Evolutionary conservation across 2,329 filamentous ascomycete genomes (phyloP), one percentile per base, ranked within the genome.

Genomic region (Saccharata proteae): DNA sequence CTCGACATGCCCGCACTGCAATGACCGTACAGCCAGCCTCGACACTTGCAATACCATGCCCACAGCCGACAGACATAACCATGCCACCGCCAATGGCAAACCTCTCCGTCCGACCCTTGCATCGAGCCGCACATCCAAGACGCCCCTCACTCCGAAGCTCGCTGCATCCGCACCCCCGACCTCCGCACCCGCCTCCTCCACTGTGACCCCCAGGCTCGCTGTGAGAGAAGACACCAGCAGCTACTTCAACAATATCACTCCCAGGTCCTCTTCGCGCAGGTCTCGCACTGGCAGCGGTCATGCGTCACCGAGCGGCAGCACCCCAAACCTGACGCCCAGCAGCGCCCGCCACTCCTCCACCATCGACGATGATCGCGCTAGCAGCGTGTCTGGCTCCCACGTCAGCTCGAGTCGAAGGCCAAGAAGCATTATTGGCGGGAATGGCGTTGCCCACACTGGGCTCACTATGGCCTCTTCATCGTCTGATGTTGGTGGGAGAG

Each of bases 191-290:
- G 46, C 41, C 14, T 49, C 47, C 55, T 46, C 45, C 37, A 42
- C 48, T n/a, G 43, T 48, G 32, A 37, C 46, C 34, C 49, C 38
- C 47, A 51, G 38, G 45, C 50, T 43, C 46, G 51, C 46, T 43
- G 46, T 33, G 30, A 48, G 44, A 37, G 72, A 78, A 30, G 67
- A 72, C 38, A 48, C 65, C 26, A 66, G 69, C 29, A 48, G 69
- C 30, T 71, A 71, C 43, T 57, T 84, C 26, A 73, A 55, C 54
- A 85, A 82, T 51, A 62, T 85, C 49, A 92, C 85, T 3, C 82
- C 84, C 30, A 74, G 85, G 41, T 84, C 84, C 6, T 79, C 78
- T 6, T 65, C 74, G 19, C 70, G 85, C 39, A 82, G 74, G 51
- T 75, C 64, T 43, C 75, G 83, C 42, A 70, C 76, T 35, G 75